A percentile compares a stretch with the other conserved stretches of the same genome.
phyloP scores from a whole-genome alignment of 140 eudicot genomes.

The Oenanthe javanica region DNA sequence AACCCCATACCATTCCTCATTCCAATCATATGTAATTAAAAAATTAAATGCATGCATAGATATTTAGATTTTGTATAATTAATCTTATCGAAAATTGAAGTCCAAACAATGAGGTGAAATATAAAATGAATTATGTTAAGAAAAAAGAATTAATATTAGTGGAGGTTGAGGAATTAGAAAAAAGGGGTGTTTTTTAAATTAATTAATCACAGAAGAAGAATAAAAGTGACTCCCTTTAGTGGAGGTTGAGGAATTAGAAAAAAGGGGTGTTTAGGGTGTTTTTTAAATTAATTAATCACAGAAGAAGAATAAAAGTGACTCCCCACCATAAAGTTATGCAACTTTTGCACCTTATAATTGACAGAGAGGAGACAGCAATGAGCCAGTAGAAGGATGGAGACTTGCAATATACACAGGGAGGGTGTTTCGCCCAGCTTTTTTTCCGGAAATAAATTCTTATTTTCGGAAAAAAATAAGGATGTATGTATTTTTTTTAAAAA shows the following conservation, averaged over 20 bases:
- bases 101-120: neutral
- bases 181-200: neutral
- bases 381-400: neutral
- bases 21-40: too few relatives aligned
- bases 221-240: neutral
- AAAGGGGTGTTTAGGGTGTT: neutral
- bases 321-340: conserved; percentile 10
- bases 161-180: conserved; percentile 11
- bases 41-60: too few relatives aligned
- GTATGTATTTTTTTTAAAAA: too few relatives aligned
- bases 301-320: neutral
- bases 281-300: neutral
- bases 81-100: too few relatives aligned
- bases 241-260: conserved; percentile 8
- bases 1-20: too few relatives aligned
- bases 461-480: too few relatives aligned
- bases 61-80: too few relatives aligned
- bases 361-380: neutral
- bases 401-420: too few relatives aligned
- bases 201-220: neutral
- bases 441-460: too few relatives aligned
- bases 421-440: too few relatives aligned
- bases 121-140: neutral
- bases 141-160: neutral
- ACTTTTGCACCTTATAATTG: conserved; percentile 9